Evolutionary conservation across 441 rosid genomes (phyloP).

Genomic region (Cnidoscolus chayamansa): DNA sequence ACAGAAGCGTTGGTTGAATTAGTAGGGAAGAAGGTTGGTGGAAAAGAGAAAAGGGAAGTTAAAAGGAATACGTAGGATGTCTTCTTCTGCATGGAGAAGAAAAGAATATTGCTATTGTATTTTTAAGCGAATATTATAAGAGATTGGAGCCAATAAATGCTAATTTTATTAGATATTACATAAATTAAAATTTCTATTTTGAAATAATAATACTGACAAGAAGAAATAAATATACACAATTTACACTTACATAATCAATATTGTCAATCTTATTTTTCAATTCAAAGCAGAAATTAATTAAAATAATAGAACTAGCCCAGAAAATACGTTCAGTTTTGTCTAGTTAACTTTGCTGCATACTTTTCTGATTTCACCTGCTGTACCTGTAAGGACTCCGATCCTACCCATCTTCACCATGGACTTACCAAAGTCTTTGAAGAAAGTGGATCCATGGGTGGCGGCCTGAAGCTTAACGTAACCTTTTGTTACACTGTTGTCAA

Average conservation of each 20-base stretch:
- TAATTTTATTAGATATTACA: too few relatives aligned
- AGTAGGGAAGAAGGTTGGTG: constrained; percentile 1
- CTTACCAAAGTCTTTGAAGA: constrained; percentile 53
- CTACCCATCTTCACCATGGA: constrained; percentile 68
- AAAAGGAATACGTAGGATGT: constrained; percentile 5
- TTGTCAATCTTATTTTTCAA: too few relatives aligned
- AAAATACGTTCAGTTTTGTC: neutral
- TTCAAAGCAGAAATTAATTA: neutral
- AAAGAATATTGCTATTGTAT: constrained; percentile 24
- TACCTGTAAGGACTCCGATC: constrained; percentile 51
- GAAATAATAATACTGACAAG: too few relatives aligned
- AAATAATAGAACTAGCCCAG: neutral
- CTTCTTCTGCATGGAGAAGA: constrained; percentile 28
- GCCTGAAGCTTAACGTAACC: constrained; percentile 41
- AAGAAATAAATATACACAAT: too few relatives aligned
- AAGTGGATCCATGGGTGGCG: constrained; percentile 26
- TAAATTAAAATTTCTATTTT: too few relatives aligned
- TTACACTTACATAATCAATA: too few relatives aligned
- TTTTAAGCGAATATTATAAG: neutral
- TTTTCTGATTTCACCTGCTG: constrained; percentile 47
- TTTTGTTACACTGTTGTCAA: constrained; percentile 38
- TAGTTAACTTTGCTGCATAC: constrained; percentile 44
- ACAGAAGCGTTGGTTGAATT: neutral
- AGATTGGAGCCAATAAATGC: neutral
- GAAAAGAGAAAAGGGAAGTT: neutral